Percentiles rank a stretch among this genome's conserved stretches.
phyloP scores from a whole-genome alignment of 192 early-diverging fungal genomes.

The Dispira parvispora region DNA sequence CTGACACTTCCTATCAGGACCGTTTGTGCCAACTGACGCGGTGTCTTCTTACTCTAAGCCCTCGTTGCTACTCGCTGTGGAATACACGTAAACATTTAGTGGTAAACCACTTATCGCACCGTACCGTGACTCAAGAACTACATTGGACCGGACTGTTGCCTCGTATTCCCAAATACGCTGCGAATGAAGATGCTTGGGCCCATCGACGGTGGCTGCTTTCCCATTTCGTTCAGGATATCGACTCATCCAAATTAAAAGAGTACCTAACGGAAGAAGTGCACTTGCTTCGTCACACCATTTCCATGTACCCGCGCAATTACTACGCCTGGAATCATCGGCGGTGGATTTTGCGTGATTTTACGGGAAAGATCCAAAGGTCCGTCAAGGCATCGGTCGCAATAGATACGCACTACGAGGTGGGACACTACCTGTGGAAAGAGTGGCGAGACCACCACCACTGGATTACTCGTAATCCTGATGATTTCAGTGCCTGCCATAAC shows the following conservation, averaged over 20 bases:
- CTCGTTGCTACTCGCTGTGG: no score
- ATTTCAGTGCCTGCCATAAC: not conserved
- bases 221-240: not conserved
- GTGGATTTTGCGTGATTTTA: not conserved
- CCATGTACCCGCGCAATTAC: not conserved
- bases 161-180: not conserved
- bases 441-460: not conserved
- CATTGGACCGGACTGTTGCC: not conserved
- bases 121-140: no score
- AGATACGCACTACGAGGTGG: not conserved
- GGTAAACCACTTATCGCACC: no score
- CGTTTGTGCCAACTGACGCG: no score
- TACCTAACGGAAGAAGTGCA: not conserved
- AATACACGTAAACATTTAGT: no score
- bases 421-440: not conserved
- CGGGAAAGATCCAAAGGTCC: not conserved
- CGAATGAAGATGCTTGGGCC: not conserved
- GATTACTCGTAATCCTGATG: not conserved
- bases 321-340: constrained; percentile 3
- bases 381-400: not conserved
- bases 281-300: not conserved
- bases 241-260: not conserved
- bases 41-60: no score
- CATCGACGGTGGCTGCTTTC: not conserved
- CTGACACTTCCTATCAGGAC: no score